Conservation (phyloP, 169 alveolate species). For the Eimeria falciformis region DNA sequence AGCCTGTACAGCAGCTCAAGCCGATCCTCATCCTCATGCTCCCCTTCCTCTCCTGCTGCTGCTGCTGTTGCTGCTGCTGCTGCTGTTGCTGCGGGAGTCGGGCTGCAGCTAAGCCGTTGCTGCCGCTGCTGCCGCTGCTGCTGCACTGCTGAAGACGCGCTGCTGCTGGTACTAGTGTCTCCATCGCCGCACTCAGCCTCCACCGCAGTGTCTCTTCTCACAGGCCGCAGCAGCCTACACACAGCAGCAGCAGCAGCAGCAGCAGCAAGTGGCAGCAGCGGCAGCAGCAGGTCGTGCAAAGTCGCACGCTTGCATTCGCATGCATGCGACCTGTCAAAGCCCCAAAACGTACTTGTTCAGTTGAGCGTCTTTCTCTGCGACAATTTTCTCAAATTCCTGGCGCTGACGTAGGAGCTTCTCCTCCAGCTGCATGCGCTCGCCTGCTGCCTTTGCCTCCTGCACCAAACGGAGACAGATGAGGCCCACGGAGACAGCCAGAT, state of each 20-base stretch:
- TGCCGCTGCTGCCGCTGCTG: no score
- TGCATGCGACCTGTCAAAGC: no score
- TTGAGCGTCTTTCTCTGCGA: slow-evolving; percentile 39
- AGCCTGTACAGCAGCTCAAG: slow-evolving; percentile 37
- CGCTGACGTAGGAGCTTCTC: slow-evolving; percentile 59
- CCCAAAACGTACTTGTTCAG: neutral
- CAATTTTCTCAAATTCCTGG: slow-evolving; percentile 25
- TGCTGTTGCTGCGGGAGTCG: neutral
- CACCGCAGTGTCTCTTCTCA: slow-evolving; percentile 4
- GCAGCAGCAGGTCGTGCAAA: neutral
- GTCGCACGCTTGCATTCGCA: no score
- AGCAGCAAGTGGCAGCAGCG: neutral
- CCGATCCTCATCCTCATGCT: slow-evolving; percentile 14
- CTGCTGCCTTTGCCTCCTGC: slow-evolving; percentile 57
- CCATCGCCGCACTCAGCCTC: slow-evolving; percentile 57
- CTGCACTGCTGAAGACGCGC: slow-evolving; percentile 43
- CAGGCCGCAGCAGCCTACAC: slow-evolving; percentile 37
- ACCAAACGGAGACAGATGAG: neutral
- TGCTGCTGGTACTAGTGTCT: slow-evolving; percentile 53
- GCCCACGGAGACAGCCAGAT: neutral
- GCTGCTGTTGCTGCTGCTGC: slow-evolving; percentile 17
- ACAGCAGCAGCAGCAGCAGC: slow-evolving; percentile 8
- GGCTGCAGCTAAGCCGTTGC: slow-evolving; percentile 16
- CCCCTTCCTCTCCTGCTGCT: neutral
- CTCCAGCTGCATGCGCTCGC: slow-evolving; percentile 63